Evolutionary conservation across 139 green algal genomes (phyloP), one percentile per base, ranked within the genome.

Genomic region (Spirogloea muscicola): DNA sequence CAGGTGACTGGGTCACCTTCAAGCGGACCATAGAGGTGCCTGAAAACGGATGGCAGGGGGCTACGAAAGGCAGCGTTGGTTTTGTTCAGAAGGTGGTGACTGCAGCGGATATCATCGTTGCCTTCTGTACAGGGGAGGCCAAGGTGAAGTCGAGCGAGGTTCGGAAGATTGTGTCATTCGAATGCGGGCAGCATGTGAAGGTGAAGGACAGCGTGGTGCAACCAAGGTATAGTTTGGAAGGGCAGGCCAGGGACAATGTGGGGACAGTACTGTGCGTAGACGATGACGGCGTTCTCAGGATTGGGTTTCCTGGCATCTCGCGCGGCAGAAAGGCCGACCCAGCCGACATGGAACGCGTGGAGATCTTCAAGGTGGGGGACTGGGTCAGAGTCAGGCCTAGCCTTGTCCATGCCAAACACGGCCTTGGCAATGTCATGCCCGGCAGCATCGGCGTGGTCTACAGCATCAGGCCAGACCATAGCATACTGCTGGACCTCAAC

Each of bases 361-460:
- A 70, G 38, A 33, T 55, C 7, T 70, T 67, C 42, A 70, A 70
- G 46, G 60, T 70, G 7, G 60, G 60, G 6, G 60, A 70, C 9
- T 70, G 60, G 60, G 60, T 70, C 5, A 70, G 41, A 51, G 60
- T 51, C 34, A 70, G 6, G 40, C 60, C 60, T 9, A 67, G 38
- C 42, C 60, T 70, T 6, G 42, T 6, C 6, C 39, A 60, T 7
- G 36, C 60, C 6, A 70, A 70, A 7, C 60, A 70, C 42, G 60
- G 60, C 5, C 60, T 70, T 33, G 60, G 60, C 9, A 64, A 31
- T 67, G 60, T 58, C 39, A 51, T 60, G 6, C 38, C 60, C 44
- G 60, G 60, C 37, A 70, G 60, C 46, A 70, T 70, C 39, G 60
- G 60, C 7, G 60, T 70, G 46, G 60, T 70, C 5, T 70, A 70